These are phyloP conservation scores for Hypoxylon perforatum DNA, from an alignment of 495 filamentous ascomycete species.

Conservation along the genomic window DNA sequence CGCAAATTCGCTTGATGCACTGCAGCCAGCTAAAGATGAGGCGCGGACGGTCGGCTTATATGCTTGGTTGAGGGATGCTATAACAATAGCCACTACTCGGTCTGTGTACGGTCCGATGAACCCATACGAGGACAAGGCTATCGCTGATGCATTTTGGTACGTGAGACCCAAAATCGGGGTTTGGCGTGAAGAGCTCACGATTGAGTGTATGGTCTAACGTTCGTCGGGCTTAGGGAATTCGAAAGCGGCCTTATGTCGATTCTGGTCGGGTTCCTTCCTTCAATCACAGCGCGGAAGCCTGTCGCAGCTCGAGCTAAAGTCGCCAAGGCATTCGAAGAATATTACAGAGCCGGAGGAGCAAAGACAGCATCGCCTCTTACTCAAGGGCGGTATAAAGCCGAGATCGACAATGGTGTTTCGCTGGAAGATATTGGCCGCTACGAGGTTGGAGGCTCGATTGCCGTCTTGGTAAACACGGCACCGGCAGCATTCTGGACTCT, in stretches of 20 bases:
- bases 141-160: conserved; percentile 62
- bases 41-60: conserved; percentile 22
- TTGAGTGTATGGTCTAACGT: neutral
- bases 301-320: conserved; percentile 52
- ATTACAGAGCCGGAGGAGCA: conserved; percentile 48
- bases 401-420: conserved; percentile 46
- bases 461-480: conserved; percentile 58
- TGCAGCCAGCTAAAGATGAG: conserved; percentile 27
- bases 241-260: conserved; percentile 54
- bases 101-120: conserved; percentile 62
- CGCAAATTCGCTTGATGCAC: conserved; percentile 13
- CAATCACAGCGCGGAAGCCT: conserved; percentile 55
- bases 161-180: neutral
- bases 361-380: conserved; percentile 50
- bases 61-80: conserved; percentile 54
- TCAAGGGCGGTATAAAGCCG: conserved; percentile 46
- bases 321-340: conserved; percentile 52
- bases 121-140: conserved; percentile 54
- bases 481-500: conserved; percentile 61
- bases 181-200: neutral
- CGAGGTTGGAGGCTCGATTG: conserved; percentile 53
- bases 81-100: conserved; percentile 60
- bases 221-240: conserved; percentile 52
- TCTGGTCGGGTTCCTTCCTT: conserved; percentile 49
- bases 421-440: conserved; percentile 55